A percentile compares a stretch with the other conserved stretches of the same genome.
phyloP scores from a whole-genome alignment of 768 basidiomycete genomes.

The Coprinopsis marcescibilis region DNA sequence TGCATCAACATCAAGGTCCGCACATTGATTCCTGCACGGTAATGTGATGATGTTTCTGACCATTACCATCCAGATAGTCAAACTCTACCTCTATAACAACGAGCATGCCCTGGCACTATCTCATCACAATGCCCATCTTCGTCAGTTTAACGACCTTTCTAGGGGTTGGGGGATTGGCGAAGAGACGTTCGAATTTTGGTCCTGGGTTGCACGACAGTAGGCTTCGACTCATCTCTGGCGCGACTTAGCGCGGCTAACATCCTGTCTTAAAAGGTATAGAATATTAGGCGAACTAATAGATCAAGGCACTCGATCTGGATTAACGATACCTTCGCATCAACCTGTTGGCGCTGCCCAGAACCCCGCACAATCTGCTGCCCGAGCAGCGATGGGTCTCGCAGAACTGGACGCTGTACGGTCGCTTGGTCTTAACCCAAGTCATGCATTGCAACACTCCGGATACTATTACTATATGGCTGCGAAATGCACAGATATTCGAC shows the following conservation, averaged over 20 bases:
- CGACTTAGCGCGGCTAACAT: not conserved
- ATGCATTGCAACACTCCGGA: constrained; percentile 84
- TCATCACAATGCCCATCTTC: constrained; percentile 81
- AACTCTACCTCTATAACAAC: constrained; percentile 87
- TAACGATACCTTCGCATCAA: constrained; percentile 55
- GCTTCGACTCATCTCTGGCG: constrained; percentile 21
- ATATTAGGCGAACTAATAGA: constrained; percentile 89
- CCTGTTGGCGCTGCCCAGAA: constrained; percentile 31
- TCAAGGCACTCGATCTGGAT: constrained; percentile 60
- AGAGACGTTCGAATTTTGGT: constrained; percentile 96
- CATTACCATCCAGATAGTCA: constrained; percentile 57
- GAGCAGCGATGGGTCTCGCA: constrained; percentile 18
- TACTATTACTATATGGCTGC: constrained; percentile 92
- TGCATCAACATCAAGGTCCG: constrained; percentile 85
- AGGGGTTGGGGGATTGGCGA: constrained; percentile 94
- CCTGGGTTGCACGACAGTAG: constrained; percentile 90
- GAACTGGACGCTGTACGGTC: constrained; percentile 58
- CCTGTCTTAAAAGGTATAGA: constrained; percentile 54
- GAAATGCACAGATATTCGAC: constrained; percentile 72
- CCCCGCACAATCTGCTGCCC: constrained; percentile 15
- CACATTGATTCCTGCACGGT: not conserved
- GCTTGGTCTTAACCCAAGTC: constrained; percentile 72
- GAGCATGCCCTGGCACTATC: constrained; percentile 77
- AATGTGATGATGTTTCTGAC: not conserved
- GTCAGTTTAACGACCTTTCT: constrained; percentile 80